Base-by-base conservation (phyloP, 2,329 filamentous ascomycete species). In the Xylariaceae sp. region DNA sequence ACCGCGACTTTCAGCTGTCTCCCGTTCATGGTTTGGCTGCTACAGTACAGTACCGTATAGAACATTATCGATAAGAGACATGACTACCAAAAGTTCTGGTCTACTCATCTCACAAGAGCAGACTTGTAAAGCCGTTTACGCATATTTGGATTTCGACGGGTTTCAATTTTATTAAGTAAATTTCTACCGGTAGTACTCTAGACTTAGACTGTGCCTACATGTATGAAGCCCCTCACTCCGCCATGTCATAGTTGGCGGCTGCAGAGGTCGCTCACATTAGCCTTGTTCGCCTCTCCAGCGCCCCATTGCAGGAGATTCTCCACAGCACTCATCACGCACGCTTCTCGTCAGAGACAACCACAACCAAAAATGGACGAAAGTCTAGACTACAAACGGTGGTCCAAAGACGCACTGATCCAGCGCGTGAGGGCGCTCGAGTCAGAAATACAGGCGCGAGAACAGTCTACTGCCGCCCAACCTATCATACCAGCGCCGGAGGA, bases 371-470 rank as follows among this genome's bases (percentile, higher is more conserved):
- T 59, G 57, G 56, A 51, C 4, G 42, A 44, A 7, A 58, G 63
- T 13, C 42, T 53, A 16, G 66, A 70, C 34, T 90, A 90, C 65
- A 71, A 72, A 31, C 72, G 70, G 49, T 90, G 85, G 85, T 81
- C 76, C 40, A 81, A 79, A 48, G 73, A 80, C 30, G 78, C 78
- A 34, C 77, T 93, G 29, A 76, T 93, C 33, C 67, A 77, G 50
- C 76, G 84, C 31, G 80, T 94, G 34, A 75, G 71, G 13, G 68
- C 78, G 38, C 71, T 93, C 6, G 88, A 94, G 62, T 61, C 70
- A 4, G 75, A 87, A 56, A 31, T 47, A 16, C 47, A 31, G 28
- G 31, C 34, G 30, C 41, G 49, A 22, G 42, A 48, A 15, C 41
- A 42, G 8, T 31, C 30, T 8, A 39, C 18, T 9, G 17, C 34